Evolutionary conservation across 768 basidiomycete species (phyloP).

Genomic region (Plicaturopsis crispa): DNA sequence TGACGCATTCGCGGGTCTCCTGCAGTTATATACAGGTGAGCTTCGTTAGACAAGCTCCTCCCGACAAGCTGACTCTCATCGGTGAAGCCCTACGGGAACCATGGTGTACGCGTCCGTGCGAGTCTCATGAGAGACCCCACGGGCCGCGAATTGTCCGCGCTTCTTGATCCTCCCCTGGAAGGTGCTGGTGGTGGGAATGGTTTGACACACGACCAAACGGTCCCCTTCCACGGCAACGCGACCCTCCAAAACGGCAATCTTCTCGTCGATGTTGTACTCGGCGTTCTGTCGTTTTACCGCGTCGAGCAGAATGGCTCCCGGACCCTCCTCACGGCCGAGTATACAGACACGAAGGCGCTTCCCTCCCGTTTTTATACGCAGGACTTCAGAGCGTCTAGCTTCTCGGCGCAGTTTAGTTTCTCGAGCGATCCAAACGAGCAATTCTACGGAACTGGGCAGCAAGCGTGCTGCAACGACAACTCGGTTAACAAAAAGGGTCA

Average conservation of each 20-base stretch:
- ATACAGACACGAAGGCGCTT: constrained; percentile 23
- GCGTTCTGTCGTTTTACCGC: constrained; percentile 21
- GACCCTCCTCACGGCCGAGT: constrained; percentile 22
- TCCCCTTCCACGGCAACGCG: constrained; percentile 21
- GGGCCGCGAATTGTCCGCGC: constrained; percentile 23
- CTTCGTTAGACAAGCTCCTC: background rate
- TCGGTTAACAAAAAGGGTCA: constrained; percentile 31
- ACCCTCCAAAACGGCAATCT: constrained; percentile 26
- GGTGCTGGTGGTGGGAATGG: constrained; percentile 23
- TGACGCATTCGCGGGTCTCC: background rate
- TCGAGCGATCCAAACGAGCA: constrained; percentile 23
- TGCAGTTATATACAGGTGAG: constrained; percentile 22
- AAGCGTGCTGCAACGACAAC: constrained; percentile 28
- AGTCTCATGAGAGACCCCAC: constrained; percentile 27
- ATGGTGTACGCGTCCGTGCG: constrained; percentile 28
- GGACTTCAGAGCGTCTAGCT: constrained; percentile 23
- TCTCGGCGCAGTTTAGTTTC: constrained; percentile 24
- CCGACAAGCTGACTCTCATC: background rate
- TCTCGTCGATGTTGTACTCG: constrained; percentile 13
- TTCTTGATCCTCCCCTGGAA: constrained; percentile 29
- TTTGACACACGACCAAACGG: constrained; percentile 20
- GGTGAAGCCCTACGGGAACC: constrained; percentile 20
- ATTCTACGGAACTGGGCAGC: constrained; percentile 29
- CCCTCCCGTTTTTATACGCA: constrained; percentile 23
- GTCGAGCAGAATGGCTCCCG: constrained; percentile 20